phyloP scores from a whole-genome alignment of 177 flowering plant species.

The Tripterygium wilfordii region DNA sequence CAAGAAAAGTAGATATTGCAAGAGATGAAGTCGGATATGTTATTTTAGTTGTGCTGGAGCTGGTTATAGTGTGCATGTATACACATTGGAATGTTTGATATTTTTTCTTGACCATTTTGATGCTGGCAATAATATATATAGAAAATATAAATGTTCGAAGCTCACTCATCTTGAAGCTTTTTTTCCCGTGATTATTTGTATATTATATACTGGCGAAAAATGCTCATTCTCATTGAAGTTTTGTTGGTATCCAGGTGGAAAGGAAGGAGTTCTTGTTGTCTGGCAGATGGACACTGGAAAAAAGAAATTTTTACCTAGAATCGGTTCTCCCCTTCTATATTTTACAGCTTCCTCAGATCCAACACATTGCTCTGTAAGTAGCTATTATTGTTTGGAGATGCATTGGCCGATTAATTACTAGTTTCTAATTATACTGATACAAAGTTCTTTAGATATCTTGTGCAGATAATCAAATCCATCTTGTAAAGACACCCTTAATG shows the following conservation, averaged over 20 bases:
- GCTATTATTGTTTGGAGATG: not conserved
- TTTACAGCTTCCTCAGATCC: constrained; percentile 73
- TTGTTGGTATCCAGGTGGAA: constrained; percentile 60
- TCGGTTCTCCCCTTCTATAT: constrained; percentile 79
- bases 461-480: constrained; percentile 90
- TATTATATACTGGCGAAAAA: too few relatives aligned
- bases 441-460: constrained; percentile 62
- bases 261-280: constrained; percentile 90
- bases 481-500: constrained; percentile 81
- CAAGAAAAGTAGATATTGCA: too few relatives aligned
- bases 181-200: too few relatives aligned
- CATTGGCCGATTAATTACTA: not conserved
- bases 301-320: constrained; percentile 76
- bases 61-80: too few relatives aligned
- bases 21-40: too few relatives aligned
- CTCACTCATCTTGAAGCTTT: too few relatives aligned
- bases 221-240: not conserved
- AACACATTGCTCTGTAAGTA: constrained; percentile 71
- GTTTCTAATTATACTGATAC: constrained; percentile 17
- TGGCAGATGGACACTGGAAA: constrained; percentile 97
- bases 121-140: too few relatives aligned
- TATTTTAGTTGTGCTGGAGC: too few relatives aligned
- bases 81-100: too few relatives aligned
- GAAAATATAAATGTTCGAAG: too few relatives aligned
- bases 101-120: too few relatives aligned